phyloP scores from a whole-genome alignment of 495 filamentous ascomycete species.

The Aspergillus coremiiformis region DNA sequence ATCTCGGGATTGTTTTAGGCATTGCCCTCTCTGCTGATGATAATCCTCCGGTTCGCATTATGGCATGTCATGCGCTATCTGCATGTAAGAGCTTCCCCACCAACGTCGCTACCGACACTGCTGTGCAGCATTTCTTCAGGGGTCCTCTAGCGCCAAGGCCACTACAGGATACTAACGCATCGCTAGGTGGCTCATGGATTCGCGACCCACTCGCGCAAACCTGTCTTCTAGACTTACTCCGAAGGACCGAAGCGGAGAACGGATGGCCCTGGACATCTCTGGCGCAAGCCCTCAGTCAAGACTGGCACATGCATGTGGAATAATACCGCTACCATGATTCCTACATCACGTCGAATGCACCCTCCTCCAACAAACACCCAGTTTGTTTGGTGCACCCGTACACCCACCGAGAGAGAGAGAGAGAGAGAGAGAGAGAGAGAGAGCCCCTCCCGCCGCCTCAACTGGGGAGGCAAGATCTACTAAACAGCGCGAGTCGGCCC shows the following conservation, averaged over 20 bases:
- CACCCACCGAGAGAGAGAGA: too few species aligned
- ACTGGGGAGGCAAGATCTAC: neutral
- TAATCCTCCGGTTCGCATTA: conserved; percentile 32
- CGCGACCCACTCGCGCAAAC: conserved; percentile 16
- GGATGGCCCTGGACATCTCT: conserved; percentile 23
- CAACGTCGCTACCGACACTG: neutral
- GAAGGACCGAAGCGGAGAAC: conserved; percentile 18
- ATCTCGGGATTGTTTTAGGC: conserved; percentile 32
- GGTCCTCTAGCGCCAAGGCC: neutral
- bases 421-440: too few species aligned
- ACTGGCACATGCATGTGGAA: conserved; percentile 13
- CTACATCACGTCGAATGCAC: neutral
- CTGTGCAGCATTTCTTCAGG: neutral
- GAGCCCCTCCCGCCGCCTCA: too few species aligned
- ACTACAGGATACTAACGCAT: neutral
- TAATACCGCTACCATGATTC: neutral
- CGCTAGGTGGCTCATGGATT: conserved; percentile 30
- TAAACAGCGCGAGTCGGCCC: neutral
- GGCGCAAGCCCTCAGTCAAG: conserved; percentile 11
- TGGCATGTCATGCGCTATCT: conserved; percentile 35
- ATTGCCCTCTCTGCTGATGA: conserved; percentile 35
- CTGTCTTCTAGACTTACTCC: conserved; percentile 18
- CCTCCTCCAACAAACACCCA: neutral
- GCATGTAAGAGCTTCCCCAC: conserved; percentile 22
- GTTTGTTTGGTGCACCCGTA: too few species aligned